Conservation (phyloP, 129 eudicot genomes). For the Pseudognaphalium luteoalbum region DNA sequence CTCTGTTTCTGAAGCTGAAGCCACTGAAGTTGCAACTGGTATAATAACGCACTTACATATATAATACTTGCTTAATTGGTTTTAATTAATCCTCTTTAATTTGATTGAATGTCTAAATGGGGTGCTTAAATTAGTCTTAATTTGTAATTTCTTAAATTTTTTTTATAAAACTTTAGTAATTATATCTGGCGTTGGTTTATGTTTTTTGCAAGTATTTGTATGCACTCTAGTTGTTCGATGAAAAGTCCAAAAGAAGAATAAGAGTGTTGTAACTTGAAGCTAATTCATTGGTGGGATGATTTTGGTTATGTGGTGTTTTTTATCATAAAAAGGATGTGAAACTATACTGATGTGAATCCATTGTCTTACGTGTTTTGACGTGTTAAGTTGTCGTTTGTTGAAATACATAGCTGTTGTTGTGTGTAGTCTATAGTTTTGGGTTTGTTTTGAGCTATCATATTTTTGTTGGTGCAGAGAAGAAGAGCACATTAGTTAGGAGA, state of each 20-base stretch:
- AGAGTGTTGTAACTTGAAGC: neutral
- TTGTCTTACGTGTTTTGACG: neutral
- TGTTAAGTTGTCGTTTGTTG: constrained; percentile 10
- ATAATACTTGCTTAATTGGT: neutral
- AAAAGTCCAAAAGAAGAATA: constrained; percentile 11
- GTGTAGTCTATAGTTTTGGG: constrained; percentile 3
- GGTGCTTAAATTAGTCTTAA: neutral
- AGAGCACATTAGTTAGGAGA: constrained; percentile 67
- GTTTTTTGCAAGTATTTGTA: neutral
- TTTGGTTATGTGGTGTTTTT: constrained; percentile 10
- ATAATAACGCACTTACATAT: neutral
- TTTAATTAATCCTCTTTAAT: neutral
- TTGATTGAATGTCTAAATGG: neutral
- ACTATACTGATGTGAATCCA: neutral
- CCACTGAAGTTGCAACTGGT: constrained; percentile 55
- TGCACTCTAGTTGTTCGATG: constrained; percentile 21
- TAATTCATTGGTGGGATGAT: neutral
- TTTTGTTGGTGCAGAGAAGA: constrained; percentile 49
- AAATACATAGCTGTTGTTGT: neutral
- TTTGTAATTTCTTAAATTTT: neutral
- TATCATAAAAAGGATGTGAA: neutral
- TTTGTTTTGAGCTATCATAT: neutral
- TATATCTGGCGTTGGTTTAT: neutral
- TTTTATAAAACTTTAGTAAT: neutral
- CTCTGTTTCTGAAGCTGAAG: constrained; percentile 67